Evolutionary conservation across 345 rosid species (phyloP).

Genomic region (Laguncularia racemosa): DNA sequence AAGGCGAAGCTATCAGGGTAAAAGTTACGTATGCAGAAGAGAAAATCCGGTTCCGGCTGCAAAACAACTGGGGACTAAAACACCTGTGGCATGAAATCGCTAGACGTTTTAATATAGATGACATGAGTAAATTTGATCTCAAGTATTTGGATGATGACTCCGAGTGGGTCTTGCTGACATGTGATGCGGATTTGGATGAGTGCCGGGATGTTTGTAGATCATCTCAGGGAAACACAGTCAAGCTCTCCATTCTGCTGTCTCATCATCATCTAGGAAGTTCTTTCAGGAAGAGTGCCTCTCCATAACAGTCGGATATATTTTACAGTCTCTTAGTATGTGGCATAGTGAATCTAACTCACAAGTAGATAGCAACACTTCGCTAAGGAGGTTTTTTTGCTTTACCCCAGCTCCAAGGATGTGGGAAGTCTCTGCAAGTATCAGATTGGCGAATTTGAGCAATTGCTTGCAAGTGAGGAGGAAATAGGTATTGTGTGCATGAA

Average conservation of each 20-base stretch:
- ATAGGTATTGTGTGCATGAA: too few species aligned
- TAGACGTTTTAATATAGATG: slow-evolving; percentile 58
- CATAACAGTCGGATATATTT: slow-evolving; percentile 17
- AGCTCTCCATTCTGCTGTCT: slow-evolving; percentile 56
- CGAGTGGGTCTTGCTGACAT: slow-evolving; percentile 89
- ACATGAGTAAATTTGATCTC: slow-evolving; percentile 46
- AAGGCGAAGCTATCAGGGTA: slow-evolving; percentile 43
- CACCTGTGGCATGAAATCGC: slow-evolving; percentile 61
- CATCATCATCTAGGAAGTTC: slow-evolving; percentile 31
- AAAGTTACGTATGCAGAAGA: slow-evolving; percentile 60
- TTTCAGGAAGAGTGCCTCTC: slow-evolving; percentile 20
- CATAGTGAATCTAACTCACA: too few species aligned
- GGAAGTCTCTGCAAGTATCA: too few species aligned
- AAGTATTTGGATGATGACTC: slow-evolving; percentile 90
- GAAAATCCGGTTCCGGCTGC: slow-evolving; percentile 63
- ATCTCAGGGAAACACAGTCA: slow-evolving; percentile 45
- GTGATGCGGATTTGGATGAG: slow-evolving; percentile 86
- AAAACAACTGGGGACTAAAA: slow-evolving; percentile 30
- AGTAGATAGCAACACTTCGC: too few species aligned
- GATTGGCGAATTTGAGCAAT: too few species aligned
- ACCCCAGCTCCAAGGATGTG: too few species aligned
- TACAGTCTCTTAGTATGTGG: background rate
- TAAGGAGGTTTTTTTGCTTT: too few species aligned
- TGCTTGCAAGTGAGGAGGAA: too few species aligned
- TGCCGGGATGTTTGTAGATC: slow-evolving; percentile 59